Base-by-base conservation (phyloP, 2,329 filamentous ascomycete species). In the Chaetoscypha palmicola region DNA sequence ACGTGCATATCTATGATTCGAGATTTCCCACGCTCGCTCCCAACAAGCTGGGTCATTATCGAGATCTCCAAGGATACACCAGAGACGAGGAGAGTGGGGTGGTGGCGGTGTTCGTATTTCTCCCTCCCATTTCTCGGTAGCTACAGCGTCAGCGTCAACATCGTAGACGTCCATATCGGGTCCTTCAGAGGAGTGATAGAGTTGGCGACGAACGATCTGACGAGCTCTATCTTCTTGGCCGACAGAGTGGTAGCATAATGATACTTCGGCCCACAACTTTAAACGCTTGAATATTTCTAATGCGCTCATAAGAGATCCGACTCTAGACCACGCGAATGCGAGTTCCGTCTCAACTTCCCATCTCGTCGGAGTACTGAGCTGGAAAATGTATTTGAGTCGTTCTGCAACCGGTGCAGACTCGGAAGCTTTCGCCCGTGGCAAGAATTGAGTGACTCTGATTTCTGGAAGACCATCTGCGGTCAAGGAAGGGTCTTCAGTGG, bases 321-420 rank as follows among this genome's bases (percentile, higher is more conserved):
- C 76, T 37, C 79, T 77, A 0, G 90, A 85, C 92, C 92, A 98
- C n/a, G 89, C 80, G 48, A 87, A 81, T 1, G 92, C 92, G 11
- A 98, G 73, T 62, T 98, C 92, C 0, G 90, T 83, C 61, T 98
- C 92, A 1, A 98, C 76, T 58, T 94, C 88, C 92, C 92, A 98
- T 40, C 90, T 72, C 0, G 89, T 86, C 1, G 91, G 89, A 0
- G 90, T 86, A 17, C 79, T 83, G 1, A 98, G 72, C 11, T 86
- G 78, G 66, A 94, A 88, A 35, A 96, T 79, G 59, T 94, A 96
- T 45, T 78, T 76, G 3, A 98, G 70, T 32, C 92, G 79, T 48
- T 92, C 79, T 3, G 77, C 72, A 0, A 86, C 79, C 0, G 85
- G 77, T 0, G 91, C 92, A 0, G 87, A 85, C 53, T 97, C 91